Conservation (phyloP, 371 early-diverging fungal species). For the Lichtheimia ramosa region DNA sequence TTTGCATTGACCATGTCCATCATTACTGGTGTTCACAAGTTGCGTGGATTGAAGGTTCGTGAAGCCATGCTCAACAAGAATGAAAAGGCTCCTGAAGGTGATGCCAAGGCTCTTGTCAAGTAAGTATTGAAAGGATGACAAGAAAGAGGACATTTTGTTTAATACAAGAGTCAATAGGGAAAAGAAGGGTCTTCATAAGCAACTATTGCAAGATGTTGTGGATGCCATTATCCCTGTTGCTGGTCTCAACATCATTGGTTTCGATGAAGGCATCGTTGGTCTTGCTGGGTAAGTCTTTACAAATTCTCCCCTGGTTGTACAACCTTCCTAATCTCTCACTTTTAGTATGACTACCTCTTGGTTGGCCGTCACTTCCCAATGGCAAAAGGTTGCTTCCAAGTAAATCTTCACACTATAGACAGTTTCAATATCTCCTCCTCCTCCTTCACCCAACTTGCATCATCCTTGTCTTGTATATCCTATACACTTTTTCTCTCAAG, state of each 20-base stretch:
- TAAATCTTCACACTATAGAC: not conserved
- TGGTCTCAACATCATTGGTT: slow-evolving; percentile 53
- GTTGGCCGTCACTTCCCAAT: slow-evolving; percentile 36
- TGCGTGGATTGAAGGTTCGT: slow-evolving; percentile 49
- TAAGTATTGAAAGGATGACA: slow-evolving; percentile 21
- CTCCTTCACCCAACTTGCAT: too few species aligned
- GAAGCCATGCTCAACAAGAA: slow-evolving; percentile 35
- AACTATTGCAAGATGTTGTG: slow-evolving; percentile 61
- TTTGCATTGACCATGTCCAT: slow-evolving; percentile 63
- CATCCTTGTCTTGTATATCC: too few species aligned
- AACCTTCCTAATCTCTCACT: not conserved
- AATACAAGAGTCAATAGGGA: slow-evolving; percentile 37
- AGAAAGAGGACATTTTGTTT: not conserved
- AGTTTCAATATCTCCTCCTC: not conserved
- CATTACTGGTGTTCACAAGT: slow-evolving; percentile 61
- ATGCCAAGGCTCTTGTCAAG: slow-evolving; percentile 39
- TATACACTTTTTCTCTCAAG: too few species aligned
- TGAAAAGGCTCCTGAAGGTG: slow-evolving; percentile 27
- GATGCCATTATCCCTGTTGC: slow-evolving; percentile 66
- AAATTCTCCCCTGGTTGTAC: slow-evolving; percentile 12
- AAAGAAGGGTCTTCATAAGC: slow-evolving; percentile 44
- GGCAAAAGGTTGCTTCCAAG: slow-evolving; percentile 25
- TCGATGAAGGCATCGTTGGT: slow-evolving; percentile 69
- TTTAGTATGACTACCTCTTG: slow-evolving; percentile 36
- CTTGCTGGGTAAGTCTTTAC: slow-evolving; percentile 58